phyloP scores from a whole-genome alignment of 768 basidiomycete species.

The Boletus sensibilis region DNA sequence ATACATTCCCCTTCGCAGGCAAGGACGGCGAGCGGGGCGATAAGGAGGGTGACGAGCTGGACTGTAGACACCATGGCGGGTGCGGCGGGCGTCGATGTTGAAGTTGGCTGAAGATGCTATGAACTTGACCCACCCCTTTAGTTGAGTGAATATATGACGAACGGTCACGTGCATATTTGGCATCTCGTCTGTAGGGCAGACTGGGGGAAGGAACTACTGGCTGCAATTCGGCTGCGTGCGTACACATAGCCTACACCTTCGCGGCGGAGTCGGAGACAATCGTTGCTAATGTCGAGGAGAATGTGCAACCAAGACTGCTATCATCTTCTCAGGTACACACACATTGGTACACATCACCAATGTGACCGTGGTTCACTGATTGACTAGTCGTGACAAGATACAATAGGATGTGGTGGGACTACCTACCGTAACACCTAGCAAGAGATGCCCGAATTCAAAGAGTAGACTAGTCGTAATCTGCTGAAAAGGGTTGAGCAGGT shows the following conservation, averaged over 20 bases:
- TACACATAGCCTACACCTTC: background rate
- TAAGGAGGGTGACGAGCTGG: constrained; percentile 25
- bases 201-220: background rate
- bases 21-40: constrained; percentile 38
- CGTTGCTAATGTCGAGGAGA: background rate
- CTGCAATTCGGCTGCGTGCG: background rate
- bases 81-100: constrained; percentile 9
- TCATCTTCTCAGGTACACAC: background rate
- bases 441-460: background rate
- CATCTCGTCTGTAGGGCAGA: background rate
- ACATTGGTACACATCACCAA: background rate
- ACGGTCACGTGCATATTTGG: constrained; percentile 23
- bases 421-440: constrained; percentile 3
- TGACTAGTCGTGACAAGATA: background rate
- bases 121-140: background rate
- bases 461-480: constrained; percentile 29
- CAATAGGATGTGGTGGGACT: background rate
- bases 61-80: constrained; percentile 20
- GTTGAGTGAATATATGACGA: background rate
- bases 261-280: background rate
- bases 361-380: background rate
- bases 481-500: background rate
- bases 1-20: constrained; percentile 77
- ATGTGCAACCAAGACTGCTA: background rate
- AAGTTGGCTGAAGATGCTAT: background rate